Base-by-base conservation (phyloP, 2,329 filamentous ascomycete species). In the Calonectria ilicicola region DNA sequence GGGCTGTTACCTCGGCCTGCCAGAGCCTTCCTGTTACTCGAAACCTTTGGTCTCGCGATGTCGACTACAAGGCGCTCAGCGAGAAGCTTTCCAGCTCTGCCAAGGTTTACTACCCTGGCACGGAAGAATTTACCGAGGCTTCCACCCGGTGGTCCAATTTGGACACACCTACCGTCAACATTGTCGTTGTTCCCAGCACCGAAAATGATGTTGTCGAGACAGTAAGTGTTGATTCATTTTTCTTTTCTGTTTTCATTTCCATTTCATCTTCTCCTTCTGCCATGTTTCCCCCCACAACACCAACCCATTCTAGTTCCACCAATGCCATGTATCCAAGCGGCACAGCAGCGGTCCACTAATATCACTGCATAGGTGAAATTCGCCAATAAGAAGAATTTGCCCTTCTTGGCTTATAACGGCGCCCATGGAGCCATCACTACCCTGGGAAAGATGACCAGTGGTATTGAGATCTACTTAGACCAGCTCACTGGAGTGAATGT, bases 391-490 rank as follows among this genome's bases (percentile, higher is more conserved):
- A 80, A 84, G 58, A 76, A 82, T 2, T 69, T 89, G 5, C 87
- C 89, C 0, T 89, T 91, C 73, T 84, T 91, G 4, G 86, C 88
- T 0, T 86, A 84, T 77, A 89, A 88, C 76, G 87, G 87, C 17
- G 85, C 83, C 2, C 90, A 91, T 70, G 90, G 89, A 5, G 82
- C 86, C 2, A 83, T 88, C 51, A 87, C 83, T 49, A 88, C 87
- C 0, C 76, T 91, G 2, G 87, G 86, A 0, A 83, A 80, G 42
- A 87, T 90, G 83, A 76, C 86, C 5, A 80, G 83, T 65, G 89
- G 89, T 4, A 87, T 91, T 17, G 84, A 86, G 72, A 90, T 91
- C 67, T 85, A 83, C 65, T 71, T 91, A 73, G 78, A 80, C 53
- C 82, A 87, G 72, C 76, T 91, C 35, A 85, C 81, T 77, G 81